Base-by-base conservation (phyloP, 108 stramenopile genomes). In the Pseudonitzschia delicatissima region DNA sequence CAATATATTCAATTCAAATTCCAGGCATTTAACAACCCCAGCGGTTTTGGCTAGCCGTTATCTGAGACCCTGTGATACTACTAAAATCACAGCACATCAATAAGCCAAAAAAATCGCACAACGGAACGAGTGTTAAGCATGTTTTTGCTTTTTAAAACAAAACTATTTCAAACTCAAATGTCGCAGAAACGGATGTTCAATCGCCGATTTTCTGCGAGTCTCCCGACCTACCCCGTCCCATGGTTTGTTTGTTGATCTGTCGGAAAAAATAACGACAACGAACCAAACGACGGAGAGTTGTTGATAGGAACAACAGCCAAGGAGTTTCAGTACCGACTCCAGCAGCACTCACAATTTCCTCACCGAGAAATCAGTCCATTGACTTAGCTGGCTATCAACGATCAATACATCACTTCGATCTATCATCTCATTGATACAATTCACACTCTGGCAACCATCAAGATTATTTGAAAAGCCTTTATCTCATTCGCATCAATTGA, bases 81-180 rank as follows among this genome's bases (percentile, higher is more conserved):
- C 11, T 48, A 48, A 18, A 9, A 6, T 48, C 21, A 48, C 47
- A 48, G 20, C 20, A 17, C 20, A 48, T 51, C 72, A 15, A 52
- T 74, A 74, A 67, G 59, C 49, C 21, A 74, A 74, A 67, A 44
- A 72, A 62, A 64, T 67, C 49, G 45, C 73, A 67, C 55, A 74
- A 74, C 66, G 64, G 65, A 62, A 44, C 29, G 23, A 36, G 27
- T 29, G 25, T 62, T 74, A 74, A 67, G 42, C 66, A 55, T 29
- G 28, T 44, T 45, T 48, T 21, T 37, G 45, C 36, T 25, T n/a
- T 39, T 64, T 31, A 45, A 49, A 63, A 63, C n/a, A 71, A 13
- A 37, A 37, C 28, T 55, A 73, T 74, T 74, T 66, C 53, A 74
- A 74, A 74, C 53, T 58, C 29, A 55, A 31, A 27, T 3, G 53